Base-by-base conservation (phyloP, 75 land plant species). In the Ceratopteris richardii region DNA sequence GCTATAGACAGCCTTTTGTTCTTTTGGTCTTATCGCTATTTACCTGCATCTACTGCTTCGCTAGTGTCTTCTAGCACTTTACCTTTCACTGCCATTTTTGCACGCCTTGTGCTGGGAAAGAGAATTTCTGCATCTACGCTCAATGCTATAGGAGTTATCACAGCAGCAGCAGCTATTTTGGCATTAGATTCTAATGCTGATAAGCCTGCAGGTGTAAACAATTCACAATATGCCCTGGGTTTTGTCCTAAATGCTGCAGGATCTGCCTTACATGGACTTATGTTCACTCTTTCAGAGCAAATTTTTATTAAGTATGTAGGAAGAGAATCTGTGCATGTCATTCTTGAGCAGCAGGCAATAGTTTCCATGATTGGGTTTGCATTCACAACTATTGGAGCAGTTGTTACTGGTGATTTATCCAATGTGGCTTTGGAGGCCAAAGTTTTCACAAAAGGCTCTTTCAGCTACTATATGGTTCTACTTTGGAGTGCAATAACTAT, bases 261-360 rank as follows among this genome's bases (percentile, higher is more conserved):
- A 14, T 88, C 94, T 14, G 94, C 90, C 29, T 68, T 88, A 25
- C 94, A 88, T 56, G 94, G 94, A 0, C 77, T 88, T 16, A 85
- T 88, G 19, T 88, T 88, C 65, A 83, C 86, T 25, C 83, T 88
- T 0, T 85, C 94, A 14, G 90, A 88, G 69, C 68, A 85, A 25
- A 60, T 82, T n/a, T 85, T 88, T 36, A 52, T 85, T 22, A 85
- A 80, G 66, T n/a, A 85, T 23, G 31, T 85, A 18, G 90, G 86
- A 5, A 76, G 83, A 58, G 77, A 59, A 58, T 85, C 93, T 0
- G 79, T 85, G 56, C 94, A 85, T 64, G 85, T 85, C 29, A 86
- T 88, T 29, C 51, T 88, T 48, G 94, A 88, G 68, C 86, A 78
- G 36, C 94, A 88, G 70, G 69, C 75, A 18, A 74, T 80, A 76